Percentiles rank a stretch among this genome's conserved stretches.
These are phyloP conservation scores for Thraustochytrium striatum DNA, from an alignment of 352 stramenopile genomes.

Conservation along the genomic window DNA sequence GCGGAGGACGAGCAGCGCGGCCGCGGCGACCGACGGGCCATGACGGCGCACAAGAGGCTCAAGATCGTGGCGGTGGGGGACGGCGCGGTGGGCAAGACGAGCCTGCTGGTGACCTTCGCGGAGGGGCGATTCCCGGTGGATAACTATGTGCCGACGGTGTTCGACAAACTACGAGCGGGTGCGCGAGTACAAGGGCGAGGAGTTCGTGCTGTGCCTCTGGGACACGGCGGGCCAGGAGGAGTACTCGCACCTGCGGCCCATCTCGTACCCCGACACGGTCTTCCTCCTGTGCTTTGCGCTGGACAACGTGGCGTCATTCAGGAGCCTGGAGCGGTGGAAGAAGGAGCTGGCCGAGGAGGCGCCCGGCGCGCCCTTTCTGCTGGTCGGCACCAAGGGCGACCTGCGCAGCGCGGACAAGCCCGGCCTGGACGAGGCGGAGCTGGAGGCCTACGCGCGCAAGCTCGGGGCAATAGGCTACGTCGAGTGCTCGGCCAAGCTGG, in stretches of 20 bases:
- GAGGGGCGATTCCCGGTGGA: slow-evolving; percentile 88
- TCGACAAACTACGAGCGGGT: slow-evolving; percentile 57
- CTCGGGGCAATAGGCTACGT: slow-evolving; percentile 26
- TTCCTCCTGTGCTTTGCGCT: slow-evolving; percentile 93
- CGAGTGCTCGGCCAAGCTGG: slow-evolving; percentile 36
- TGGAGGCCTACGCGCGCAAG: slow-evolving; percentile 27
- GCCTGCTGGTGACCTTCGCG: slow-evolving; percentile 91
- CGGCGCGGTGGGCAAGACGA: slow-evolving; percentile 91
- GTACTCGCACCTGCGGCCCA: slow-evolving; percentile 80
- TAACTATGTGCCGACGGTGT: slow-evolving; percentile 87
- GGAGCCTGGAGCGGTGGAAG: slow-evolving; percentile 21
- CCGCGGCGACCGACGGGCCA: too few species aligned
- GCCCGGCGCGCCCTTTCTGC: slow-evolving; percentile 8
- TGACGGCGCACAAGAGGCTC: too few species aligned
- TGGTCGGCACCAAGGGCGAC: slow-evolving; percentile 36
- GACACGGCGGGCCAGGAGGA: slow-evolving; percentile 91
- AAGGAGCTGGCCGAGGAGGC: neutral
- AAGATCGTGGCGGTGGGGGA: slow-evolving; percentile 66
- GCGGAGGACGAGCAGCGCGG: too few species aligned
- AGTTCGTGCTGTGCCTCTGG: slow-evolving; percentile 89
- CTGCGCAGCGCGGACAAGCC: neutral
- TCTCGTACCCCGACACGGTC: slow-evolving; percentile 92
- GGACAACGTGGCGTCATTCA: slow-evolving; percentile 51
- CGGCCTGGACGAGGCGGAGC: neutral
- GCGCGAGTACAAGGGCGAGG: slow-evolving; percentile 74